Evolutionary conservation across 1,284 basidiomycete genomes (phyloP).

Genomic region (Retiboletus flavoniger): DNA sequence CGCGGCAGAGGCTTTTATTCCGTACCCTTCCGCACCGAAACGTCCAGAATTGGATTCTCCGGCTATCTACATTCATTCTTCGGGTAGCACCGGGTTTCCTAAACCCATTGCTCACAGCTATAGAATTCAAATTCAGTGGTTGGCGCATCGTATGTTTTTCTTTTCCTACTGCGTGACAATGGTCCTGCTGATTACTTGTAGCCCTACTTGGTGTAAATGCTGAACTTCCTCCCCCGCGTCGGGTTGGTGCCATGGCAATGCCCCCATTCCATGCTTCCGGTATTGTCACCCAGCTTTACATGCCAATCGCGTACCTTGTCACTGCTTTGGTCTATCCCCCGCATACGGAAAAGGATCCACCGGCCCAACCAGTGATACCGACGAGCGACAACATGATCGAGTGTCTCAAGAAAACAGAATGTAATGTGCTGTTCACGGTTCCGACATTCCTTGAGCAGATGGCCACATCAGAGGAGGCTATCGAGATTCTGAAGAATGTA

Average conservation of each 20-base stretch:
- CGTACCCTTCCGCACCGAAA: slow-evolving; percentile 21
- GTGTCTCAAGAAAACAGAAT: slow-evolving; percentile 1
- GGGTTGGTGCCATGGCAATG: slow-evolving; percentile 24
- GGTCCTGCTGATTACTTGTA: neutral
- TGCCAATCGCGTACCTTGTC: slow-evolving; percentile 6
- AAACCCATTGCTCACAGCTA: slow-evolving; percentile 33
- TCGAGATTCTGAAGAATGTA: neutral
- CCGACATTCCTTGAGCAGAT: neutral
- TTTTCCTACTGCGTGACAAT: neutral
- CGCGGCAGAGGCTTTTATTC: slow-evolving; percentile 24
- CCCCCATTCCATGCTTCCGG: slow-evolving; percentile 29
- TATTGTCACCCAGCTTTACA: slow-evolving; percentile 16
- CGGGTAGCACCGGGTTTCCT: slow-evolving; percentile 41
- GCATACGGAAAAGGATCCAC: slow-evolving; percentile 5
- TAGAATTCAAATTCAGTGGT: slow-evolving; percentile 24
- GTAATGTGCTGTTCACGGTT: neutral
- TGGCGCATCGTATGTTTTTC: neutral
- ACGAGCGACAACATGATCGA: slow-evolving; percentile 18
- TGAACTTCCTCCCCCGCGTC: slow-evolving; percentile 5
- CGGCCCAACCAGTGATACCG: slow-evolving; percentile 16
- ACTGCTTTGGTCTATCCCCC: slow-evolving; percentile 19
- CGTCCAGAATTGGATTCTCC: slow-evolving; percentile 20
- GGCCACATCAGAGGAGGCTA: neutral
- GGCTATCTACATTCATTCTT: slow-evolving; percentile 37
- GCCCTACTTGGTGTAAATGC: neutral